These are phyloP conservation scores for Colletotrichum scovillei DNA, from an alignment of 2,329 filamentous ascomycete genomes.

Conservation along the genomic window DNA sequence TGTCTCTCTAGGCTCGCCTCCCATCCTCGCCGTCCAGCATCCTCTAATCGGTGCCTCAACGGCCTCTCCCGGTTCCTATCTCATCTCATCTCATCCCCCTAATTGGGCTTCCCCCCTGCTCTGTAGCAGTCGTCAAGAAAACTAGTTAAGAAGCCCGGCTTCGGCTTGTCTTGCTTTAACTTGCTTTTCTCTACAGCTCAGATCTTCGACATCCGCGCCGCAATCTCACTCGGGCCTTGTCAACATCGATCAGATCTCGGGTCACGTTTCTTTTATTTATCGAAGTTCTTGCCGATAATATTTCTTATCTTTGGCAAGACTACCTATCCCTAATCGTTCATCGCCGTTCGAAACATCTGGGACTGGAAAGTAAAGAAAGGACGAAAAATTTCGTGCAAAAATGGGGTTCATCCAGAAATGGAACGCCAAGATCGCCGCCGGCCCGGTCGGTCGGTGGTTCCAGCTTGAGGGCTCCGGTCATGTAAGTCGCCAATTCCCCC, in stretches of 20 bases:
- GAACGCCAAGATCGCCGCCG: constrained; percentile 71
- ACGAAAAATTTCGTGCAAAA: constrained; percentile 40
- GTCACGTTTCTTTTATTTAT: neutral
- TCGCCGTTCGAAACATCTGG: neutral
- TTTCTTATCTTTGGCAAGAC: neutral
- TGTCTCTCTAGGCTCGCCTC: constrained; percentile 12
- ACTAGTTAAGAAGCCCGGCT: constrained; percentile 4
- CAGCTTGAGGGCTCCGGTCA: constrained; percentile 85
- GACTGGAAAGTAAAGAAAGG: neutral
- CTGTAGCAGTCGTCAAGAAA: neutral
- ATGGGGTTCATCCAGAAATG: constrained; percentile 61
- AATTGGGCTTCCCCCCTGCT: neutral
- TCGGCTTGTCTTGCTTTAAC: constrained; percentile 5
- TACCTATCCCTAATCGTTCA: neutral
- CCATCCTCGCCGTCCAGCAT: constrained; percentile 6
- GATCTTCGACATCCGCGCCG: constrained; percentile 1
- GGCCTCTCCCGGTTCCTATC: neutral
- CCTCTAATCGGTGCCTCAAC: neutral
- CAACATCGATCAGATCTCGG: neutral
- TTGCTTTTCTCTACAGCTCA: constrained; percentile 17
- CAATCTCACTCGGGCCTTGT: neutral
- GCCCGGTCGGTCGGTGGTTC: constrained; percentile 78
- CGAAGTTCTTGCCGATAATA: neutral
- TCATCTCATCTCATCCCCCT: neutral
- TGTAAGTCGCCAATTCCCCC: constrained; percentile 63